Conservation (phyloP, 495 filamentous ascomycete genomes). For the Penicillium roqueforti region DNA sequence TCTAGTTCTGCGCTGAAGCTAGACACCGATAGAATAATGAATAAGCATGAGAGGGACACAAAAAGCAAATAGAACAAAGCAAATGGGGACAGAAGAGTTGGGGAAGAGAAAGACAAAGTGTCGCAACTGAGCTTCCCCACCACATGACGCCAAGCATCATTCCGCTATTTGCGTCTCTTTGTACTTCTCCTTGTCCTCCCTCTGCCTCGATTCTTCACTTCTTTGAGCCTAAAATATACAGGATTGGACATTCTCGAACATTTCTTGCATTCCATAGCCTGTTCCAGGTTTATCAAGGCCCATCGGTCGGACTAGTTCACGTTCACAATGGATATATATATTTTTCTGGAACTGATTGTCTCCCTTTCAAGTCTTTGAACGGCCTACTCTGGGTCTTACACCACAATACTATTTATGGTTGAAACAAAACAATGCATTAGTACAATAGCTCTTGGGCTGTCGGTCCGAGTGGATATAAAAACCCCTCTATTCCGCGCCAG, state of each 20-base stretch:
- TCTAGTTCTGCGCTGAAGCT: not conserved
- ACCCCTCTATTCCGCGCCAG: not conserved
- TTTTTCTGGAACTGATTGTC: not conserved
- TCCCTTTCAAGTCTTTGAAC: not conserved
- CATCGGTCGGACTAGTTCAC: not conserved
- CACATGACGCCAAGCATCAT: conserved; percentile 35
- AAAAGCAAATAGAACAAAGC: conserved; percentile 3
- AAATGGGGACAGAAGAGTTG: not conserved
- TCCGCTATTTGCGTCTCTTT: conserved; percentile 11
- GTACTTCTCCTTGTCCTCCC: not conserved
- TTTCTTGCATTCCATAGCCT: not conserved
- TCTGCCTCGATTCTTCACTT: not conserved
- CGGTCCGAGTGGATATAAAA: not conserved
- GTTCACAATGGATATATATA: not conserved
- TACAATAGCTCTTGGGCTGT: not conserved
- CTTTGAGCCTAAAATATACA: not conserved
- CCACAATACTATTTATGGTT: not conserved
- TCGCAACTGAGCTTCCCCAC: conserved; percentile 34
- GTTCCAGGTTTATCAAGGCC: not conserved
- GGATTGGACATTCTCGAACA: not conserved
- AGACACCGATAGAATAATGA: not conserved
- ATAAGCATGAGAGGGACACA: conserved; percentile 5
- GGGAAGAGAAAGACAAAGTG: not conserved
- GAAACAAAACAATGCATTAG: not conserved
- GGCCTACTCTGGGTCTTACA: not conserved